A percentile compares a stretch with the other conserved stretches of the same genome.
Evolutionary conservation across 306 rosid species (phyloP).

Genomic region (Begonia loranthoides): DNA sequence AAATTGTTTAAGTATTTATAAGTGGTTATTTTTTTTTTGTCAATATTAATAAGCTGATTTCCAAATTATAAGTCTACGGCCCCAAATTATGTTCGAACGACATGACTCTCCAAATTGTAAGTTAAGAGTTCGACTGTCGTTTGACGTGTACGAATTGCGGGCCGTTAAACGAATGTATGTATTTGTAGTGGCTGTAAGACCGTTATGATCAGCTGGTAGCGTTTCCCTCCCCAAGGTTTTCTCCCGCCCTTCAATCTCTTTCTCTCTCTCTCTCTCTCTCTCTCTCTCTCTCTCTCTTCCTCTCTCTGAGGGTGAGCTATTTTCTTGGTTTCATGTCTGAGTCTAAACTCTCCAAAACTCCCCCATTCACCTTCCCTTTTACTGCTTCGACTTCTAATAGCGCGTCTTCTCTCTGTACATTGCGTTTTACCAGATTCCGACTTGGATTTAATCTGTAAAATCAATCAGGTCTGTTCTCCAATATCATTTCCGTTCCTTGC

Average conservation of each 20-base stretch:
- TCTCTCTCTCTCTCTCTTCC: neutral
- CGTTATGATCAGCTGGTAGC: too few species aligned
- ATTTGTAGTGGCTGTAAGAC: too few species aligned
- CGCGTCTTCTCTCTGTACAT: neutral
- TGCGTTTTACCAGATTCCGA: neutral
- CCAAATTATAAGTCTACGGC: too few species aligned
- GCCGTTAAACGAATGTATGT: too few species aligned
- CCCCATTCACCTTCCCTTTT: constrained; percentile 4
- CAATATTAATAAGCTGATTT: too few species aligned
- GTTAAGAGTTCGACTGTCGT: too few species aligned
- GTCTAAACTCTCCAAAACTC: constrained; percentile 16
- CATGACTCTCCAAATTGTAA: too few species aligned
- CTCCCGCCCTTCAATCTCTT: constrained; percentile 15
- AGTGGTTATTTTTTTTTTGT: too few species aligned
- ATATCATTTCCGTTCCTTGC: neutral
- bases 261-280: neutral
- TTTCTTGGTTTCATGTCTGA: constrained; percentile 14
- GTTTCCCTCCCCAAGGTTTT: constrained; percentile 14
- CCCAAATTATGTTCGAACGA: too few species aligned
- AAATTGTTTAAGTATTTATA: too few species aligned
- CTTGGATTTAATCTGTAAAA: neutral
- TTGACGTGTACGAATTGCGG: too few species aligned
- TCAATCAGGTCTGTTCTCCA: constrained; percentile 14
- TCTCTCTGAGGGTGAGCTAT: constrained; percentile 1
- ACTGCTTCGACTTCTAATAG: constrained; percentile 3